Base-by-base conservation (phyloP, 768 basidiomycete species). In the Jaapia argillacea region DNA sequence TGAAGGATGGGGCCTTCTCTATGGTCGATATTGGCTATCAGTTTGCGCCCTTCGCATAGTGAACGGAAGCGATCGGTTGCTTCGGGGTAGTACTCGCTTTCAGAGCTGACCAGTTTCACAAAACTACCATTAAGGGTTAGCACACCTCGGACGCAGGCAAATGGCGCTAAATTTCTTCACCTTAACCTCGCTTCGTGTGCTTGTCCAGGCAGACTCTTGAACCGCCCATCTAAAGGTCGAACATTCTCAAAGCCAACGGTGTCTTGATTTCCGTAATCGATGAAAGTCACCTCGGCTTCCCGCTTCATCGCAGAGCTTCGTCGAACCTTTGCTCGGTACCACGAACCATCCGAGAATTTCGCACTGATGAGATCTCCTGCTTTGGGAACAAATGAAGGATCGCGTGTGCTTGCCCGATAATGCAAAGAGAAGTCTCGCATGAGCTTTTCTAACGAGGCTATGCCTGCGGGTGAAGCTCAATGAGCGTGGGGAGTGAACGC, bases 181-280 rank as follows among this genome's bases (percentile, higher is more conserved):
- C 85, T 90, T 41, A 96, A 72, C 24, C 89, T 83, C 21, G 94
- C 93, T 33, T 98, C 94, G 45, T 90, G 88, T 5, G 94, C 94
- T 61, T 98, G 93, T 18, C 90, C 87, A 24, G 89, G 81, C 6
- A 99, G 72, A 6, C 82, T 72, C 51, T 86, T 85, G 77, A 98
- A 98, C 58, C 83, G 83, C 20, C 80, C 64, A 52, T 97, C 93
- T 39, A 99, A 74, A 3, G 93, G 92, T 20, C 96, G 77, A 48
- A 96, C 80, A 50, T 82, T 69, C n/a, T 75, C 65, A 62, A 89
- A 97, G 3, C 82, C 64, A 7, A 97, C 69, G 2, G 74, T 85
- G 56, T 94, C 91, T 61, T 92, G 86, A 61, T 99, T 98, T 24
- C 94, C 94, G 56, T 94, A 89, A 59, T 89, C 85, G 52, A 97